phyloP scores from a whole-genome alignment of 495 filamentous ascomycete genomes.

The Aspergillus conjunctus region DNA sequence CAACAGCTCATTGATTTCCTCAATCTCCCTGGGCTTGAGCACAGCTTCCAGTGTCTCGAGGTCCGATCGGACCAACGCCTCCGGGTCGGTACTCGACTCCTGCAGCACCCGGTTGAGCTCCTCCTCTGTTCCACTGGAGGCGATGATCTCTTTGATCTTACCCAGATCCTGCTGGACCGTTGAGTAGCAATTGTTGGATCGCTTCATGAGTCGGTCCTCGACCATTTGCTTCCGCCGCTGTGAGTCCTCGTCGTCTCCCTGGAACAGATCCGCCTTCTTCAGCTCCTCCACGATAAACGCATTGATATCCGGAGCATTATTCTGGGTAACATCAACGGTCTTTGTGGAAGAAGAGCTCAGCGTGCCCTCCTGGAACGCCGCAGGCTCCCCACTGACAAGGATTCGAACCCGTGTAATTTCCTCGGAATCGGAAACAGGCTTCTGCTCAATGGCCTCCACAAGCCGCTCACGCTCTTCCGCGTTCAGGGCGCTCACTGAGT shows the following conservation, averaged over 20 bases:
- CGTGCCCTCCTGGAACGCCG: neutral
- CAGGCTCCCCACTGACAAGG: slow-evolving; percentile 13
- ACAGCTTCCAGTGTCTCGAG: slow-evolving; percentile 23
- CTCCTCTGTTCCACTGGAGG: slow-evolving; percentile 26
- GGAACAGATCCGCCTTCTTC: slow-evolving; percentile 14
- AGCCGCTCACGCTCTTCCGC: slow-evolving; percentile 9
- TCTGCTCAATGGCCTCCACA: neutral
- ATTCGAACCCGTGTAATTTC: slow-evolving; percentile 7
- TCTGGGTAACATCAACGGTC: slow-evolving; percentile 13
- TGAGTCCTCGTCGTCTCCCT: slow-evolving; percentile 17
- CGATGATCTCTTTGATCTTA: slow-evolving; percentile 26
- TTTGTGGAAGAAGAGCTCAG: neutral
- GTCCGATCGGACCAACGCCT: slow-evolving; percentile 17
- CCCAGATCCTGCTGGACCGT: slow-evolving; percentile 18
- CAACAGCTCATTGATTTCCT: slow-evolving; percentile 32
- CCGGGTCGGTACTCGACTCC: slow-evolving; percentile 24
- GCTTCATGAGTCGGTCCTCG: slow-evolving; percentile 10
- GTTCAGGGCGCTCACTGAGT: slow-evolving; percentile 22
- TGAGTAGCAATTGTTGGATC: slow-evolving; percentile 16
- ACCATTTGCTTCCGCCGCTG: slow-evolving; percentile 9
- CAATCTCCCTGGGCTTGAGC: slow-evolving; percentile 27
- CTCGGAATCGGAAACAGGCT: neutral
- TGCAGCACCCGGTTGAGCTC: slow-evolving; percentile 25
- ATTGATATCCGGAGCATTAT: slow-evolving; percentile 14
- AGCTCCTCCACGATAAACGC: slow-evolving; percentile 18